phyloP scores from a whole-genome alignment of 2,329 filamentous ascomycete species.

The Ceratocystis huliohia region DNA sequence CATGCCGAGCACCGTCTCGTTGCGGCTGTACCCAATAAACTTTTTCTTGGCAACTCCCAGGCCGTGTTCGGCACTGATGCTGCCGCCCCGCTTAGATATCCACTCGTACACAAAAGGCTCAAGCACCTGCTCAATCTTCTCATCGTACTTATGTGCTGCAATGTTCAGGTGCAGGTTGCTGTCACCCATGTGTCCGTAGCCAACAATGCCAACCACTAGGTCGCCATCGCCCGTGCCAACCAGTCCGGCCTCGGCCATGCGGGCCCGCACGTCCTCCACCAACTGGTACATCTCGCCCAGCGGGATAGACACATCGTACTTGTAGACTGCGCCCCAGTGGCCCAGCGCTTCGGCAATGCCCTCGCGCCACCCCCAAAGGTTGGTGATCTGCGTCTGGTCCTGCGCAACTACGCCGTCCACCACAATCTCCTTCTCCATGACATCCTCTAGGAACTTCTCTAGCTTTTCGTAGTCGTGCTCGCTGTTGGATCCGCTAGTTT shows the following conservation, averaged over 20 bases:
- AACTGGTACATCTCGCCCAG: constrained; percentile 74
- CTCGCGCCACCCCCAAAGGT: constrained; percentile 87
- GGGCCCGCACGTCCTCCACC: constrained; percentile 70
- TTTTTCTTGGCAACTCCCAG: constrained; percentile 91
- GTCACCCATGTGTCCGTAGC: constrained; percentile 98
- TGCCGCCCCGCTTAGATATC: constrained; percentile 77
- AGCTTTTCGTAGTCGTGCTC: constrained; percentile 93
- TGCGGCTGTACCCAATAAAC: constrained; percentile 85
- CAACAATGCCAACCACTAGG: constrained; percentile 69
- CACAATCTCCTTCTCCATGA: constrained; percentile 80
- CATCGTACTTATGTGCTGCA: constrained; percentile 68
- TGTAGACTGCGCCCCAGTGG: constrained; percentile 91
- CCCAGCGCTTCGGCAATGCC: constrained; percentile 80
- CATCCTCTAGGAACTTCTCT: constrained; percentile 75
- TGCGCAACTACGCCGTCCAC: constrained; percentile 83
- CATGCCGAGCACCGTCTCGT: constrained; percentile 69
- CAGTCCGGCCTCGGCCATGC: constrained; percentile 60
- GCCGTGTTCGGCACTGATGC: constrained; percentile 94
- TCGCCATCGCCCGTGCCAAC: constrained; percentile 53
- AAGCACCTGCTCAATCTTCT: constrained; percentile 70
- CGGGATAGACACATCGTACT: constrained; percentile 95
- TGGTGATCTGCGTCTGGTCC: constrained; percentile 76
- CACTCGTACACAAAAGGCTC: constrained; percentile 98
- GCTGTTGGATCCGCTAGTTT: constrained; percentile 87
- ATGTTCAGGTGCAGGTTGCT: constrained; percentile 92